Conservation (phyloP, 306 rosid genomes). For the Prunus davidiana region DNA sequence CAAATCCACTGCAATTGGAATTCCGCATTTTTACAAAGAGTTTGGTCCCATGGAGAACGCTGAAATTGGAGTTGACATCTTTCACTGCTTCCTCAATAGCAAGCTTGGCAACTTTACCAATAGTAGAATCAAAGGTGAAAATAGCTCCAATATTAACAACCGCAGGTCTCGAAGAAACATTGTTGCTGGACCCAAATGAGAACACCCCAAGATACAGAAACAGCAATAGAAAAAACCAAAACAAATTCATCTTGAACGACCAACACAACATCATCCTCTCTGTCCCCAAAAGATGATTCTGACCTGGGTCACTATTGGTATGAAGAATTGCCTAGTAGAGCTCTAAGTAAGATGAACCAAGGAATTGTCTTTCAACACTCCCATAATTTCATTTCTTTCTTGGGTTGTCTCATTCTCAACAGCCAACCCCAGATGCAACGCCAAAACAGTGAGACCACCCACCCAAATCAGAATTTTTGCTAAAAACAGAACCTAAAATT, state of each 20-base stretch:
- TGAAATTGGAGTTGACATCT: conserved; percentile 71
- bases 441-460: too few species aligned
- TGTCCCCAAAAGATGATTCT: too few species aligned
- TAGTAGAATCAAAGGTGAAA: conserved; percentile 60
- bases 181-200: conserved; percentile 26
- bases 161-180: conserved; percentile 52
- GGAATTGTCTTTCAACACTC: too few species aligned
- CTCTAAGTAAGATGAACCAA: too few species aligned
- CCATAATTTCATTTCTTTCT: neutral
- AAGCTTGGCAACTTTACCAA: conserved; percentile 76
- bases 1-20: conserved; percentile 83
- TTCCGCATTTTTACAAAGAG: conserved; percentile 40
- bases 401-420: neutral
- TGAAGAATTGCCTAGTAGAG: too few species aligned
- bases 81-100: conserved; percentile 81
- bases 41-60: conserved; percentile 54
- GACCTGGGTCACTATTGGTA: too few species aligned
- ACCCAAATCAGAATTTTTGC: neutral
- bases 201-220: conserved; percentile 22
- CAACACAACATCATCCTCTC: too few species aligned
- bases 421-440: neutral
- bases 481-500: neutral
- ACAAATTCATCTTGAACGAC: conserved; percentile 35
- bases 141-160: conserved; percentile 71
- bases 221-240: conserved; percentile 28